A percentile compares a stretch with the other conserved stretches of the same genome.
phyloP scores from a whole-genome alignment of 2,329 filamentous ascomycete species.

The Cytospora paraplurivora region DNA sequence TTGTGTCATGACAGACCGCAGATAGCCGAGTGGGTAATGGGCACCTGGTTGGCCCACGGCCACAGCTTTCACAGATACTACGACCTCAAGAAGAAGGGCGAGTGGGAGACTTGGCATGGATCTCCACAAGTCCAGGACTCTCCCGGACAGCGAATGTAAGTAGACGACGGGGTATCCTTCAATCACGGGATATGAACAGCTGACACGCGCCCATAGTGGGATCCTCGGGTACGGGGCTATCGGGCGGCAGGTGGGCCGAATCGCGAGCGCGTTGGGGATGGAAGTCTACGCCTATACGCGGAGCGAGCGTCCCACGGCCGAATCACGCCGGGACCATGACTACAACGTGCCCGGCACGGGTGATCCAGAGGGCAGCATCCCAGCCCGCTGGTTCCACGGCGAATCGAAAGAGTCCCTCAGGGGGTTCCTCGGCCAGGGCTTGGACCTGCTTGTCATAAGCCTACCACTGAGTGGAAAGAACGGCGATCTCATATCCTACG shows the following conservation, averaged over 20 bases:
- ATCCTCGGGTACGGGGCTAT: constrained; percentile 48
- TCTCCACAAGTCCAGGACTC: not conserved
- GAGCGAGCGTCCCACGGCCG: constrained; percentile 58
- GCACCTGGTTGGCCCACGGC: not conserved
- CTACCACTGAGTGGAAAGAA: constrained; percentile 46
- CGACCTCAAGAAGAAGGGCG: not conserved
- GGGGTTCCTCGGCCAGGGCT: constrained; percentile 45
- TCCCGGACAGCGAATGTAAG: not conserved
- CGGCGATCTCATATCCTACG: constrained; percentile 44
- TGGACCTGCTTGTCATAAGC: constrained; percentile 47
- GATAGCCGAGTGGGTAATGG: not conserved
- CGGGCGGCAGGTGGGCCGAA: constrained; percentile 44
- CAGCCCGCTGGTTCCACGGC: constrained; percentile 46
- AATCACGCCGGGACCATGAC: constrained; percentile 58
- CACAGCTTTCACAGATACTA: not conserved
- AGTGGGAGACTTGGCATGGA: not conserved
- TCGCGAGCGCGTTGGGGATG: constrained; percentile 63
- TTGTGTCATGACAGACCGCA: not conserved
- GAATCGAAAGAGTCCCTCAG: constrained; percentile 38
- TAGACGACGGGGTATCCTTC: not conserved
- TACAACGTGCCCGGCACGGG: constrained; percentile 66
- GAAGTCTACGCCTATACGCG: constrained; percentile 67
- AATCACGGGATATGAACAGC: not conserved
- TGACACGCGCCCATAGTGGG: constrained; percentile 30
- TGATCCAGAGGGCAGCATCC: constrained; percentile 45